Evolutionary conservation across 225 moss, liverwort and hornwort genomes (phyloP), one percentile per base, ranked within the genome.

Genomic region (Ulota crispa): DNA sequence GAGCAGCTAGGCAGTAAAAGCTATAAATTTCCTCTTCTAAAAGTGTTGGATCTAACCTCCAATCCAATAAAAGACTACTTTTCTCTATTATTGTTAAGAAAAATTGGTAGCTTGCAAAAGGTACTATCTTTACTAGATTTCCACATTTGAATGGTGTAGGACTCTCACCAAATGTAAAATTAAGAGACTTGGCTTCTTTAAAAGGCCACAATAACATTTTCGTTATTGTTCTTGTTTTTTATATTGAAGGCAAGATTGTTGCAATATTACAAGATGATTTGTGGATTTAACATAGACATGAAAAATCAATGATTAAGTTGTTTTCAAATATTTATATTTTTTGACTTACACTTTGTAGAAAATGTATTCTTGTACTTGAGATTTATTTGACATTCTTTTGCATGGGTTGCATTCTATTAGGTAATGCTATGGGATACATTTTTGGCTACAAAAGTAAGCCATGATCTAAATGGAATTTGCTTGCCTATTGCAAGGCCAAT

Each of bases 21-120:
- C 53, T 37, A 63, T 45, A 34, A 69, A 54, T 85, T 88, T 68
- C 8, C 16, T 30, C 13, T 12, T 20, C 23, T 85, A 14, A 47
- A 70, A 79, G 27, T 80, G 50, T 10, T 85, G 42, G 66, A 83
- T 32, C 5, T 85, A 18, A 28, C 66, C 11, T 78, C 65, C 3
- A 85, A 82, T 80, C 57, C 70, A 59, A 73, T 82, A n/a, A 57
- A 75, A 72, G 65, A 76, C 6, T 21, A 62, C 47, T 68, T 15
- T 37, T 63, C 27, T 20, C 39, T 82, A 45, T 47, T 2, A 32
- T 70, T n/a, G 43, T 79, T 76, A 59, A 85, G 27, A 42, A 68
- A 66, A 32, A 37, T 82, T 32, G 23, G 21, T 21, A 3, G 69
- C 21, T 82, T 85, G 76, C 50, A 54, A 14, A 82, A 88, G 32